phyloP scores from a whole-genome alignment of 2,329 filamentous ascomycete genomes.

The Fusarium tanahbumbuense region DNA sequence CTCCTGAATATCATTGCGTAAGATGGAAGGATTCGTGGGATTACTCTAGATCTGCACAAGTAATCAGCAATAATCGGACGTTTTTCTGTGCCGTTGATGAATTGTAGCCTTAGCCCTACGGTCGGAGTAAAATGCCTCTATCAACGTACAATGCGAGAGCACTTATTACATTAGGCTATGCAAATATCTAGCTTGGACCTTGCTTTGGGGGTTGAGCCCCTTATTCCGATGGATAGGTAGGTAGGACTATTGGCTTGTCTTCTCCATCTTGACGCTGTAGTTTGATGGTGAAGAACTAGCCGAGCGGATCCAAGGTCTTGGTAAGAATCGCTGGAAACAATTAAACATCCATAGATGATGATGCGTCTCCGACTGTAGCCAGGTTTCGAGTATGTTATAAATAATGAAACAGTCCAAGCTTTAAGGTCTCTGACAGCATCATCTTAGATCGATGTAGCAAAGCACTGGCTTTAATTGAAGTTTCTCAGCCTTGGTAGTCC shows the following conservation, averaged over 20 bases:
- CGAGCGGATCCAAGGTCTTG: not conserved
- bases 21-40: constrained; percentile 13
- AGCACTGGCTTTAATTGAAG: not conserved
- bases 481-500: not conserved
- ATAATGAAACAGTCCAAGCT: not conserved
- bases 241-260: not conserved
- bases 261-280: not conserved
- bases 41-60: constrained; percentile 11
- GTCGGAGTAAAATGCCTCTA: not conserved
- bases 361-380: not conserved
- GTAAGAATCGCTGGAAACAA: not conserved
- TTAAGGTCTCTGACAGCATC: not conserved
- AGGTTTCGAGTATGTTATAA: not conserved
- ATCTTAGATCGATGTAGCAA: not conserved
- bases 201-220: not conserved
- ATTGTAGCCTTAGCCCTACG: not conserved
- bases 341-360: not conserved
- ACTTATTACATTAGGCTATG: not conserved
- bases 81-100: not conserved
- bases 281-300: not conserved
- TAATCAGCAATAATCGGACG: not conserved
- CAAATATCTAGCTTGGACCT: not conserved
- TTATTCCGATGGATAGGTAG: not conserved
- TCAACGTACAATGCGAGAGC: not conserved
- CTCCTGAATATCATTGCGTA: constrained; percentile 26